Evolutionary conservation across 108 stramenopile species (phyloP), one percentile per base, ranked within the genome.

Genomic region (Conticribra guillardii): DNA sequence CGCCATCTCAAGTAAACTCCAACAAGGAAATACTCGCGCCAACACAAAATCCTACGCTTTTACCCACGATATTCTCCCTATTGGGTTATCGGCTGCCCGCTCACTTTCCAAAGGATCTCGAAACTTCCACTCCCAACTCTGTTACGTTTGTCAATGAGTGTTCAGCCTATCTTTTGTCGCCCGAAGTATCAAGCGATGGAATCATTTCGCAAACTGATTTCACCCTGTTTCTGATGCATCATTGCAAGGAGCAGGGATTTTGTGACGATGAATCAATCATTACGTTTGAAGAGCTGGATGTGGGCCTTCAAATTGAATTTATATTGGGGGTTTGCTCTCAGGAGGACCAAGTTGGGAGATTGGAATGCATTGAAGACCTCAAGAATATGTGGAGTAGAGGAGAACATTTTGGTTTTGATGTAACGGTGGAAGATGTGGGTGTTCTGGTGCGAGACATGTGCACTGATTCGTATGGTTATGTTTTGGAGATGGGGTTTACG

Each of bases 161-260:
- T 51, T 18, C 4, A 4, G 5, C 59, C 0, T 53, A 51, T 45
- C 60, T 71, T 19, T 21, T 71, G 0, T 69, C 69, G 24, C 58
- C 58, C 0, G 22, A 23, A 11, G 15, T 33, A 15, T 14, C 31
- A 11, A 24, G 26, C 28, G 70, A 71, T 61, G 59, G 60, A 22
- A 53, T 71, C 18, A 33, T 71, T 4, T 61, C 60, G 1, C 70
- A 71, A 60, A 54, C 21, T 16, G 70, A 71, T 21, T 60, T 61
- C 11, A 28, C 58, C 17, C 18, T n/a, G 30, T 61, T 71, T 26
- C 2, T 71, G 18, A 30, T 26, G 4, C 0, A 61, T 60, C 51
- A 29, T 29, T 71, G 70, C 60, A 34, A 18, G 16, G 33, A n/a
- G 3, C 23, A 37, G 46, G 70, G 60, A 31, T 60, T 60, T 22